Evolutionary conservation across 2,329 filamentous ascomycete genomes (phyloP).

Genomic region (Atkinsonella texensis): DNA sequence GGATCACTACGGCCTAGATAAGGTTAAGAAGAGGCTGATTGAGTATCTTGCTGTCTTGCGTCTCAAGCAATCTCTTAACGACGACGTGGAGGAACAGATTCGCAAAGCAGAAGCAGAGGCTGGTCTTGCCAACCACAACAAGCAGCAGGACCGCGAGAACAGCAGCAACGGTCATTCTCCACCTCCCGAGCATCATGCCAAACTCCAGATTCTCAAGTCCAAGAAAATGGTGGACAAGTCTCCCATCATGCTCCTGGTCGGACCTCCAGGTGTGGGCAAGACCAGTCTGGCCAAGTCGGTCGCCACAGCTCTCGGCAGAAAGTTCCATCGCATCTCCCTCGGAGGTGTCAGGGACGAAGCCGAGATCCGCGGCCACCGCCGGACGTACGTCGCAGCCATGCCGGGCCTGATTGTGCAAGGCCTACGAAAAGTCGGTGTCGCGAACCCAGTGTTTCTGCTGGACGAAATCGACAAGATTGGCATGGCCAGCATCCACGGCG

Average conservation of each 20-base stretch:
- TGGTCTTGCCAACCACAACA: slow-evolving; percentile 32
- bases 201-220: slow-evolving; percentile 63
- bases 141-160: background rate
- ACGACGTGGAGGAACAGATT: slow-evolving; percentile 70
- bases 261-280: slow-evolving; percentile 90
- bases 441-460: slow-evolving; percentile 88
- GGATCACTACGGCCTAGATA: slow-evolving; percentile 92
- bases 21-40: slow-evolving; percentile 90
- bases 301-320: slow-evolving; percentile 79
- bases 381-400: slow-evolving; percentile 99
- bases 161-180: background rate
- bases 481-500: slow-evolving; percentile 81
- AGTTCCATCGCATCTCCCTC: slow-evolving; percentile 94
- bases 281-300: slow-evolving; percentile 91
- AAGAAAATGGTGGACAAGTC: slow-evolving; percentile 90
- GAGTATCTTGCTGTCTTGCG: slow-evolving; percentile 96
- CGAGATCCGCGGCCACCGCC: slow-evolving; percentile 86
- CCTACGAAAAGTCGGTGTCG: slow-evolving; percentile 86
- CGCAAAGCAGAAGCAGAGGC: slow-evolving; percentile 51
- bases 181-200: slow-evolving; percentile 34
- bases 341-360: slow-evolving; percentile 94
- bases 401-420: slow-evolving; percentile 89
- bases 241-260: slow-evolving; percentile 84
- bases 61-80: slow-evolving; percentile 83
- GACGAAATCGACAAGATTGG: slow-evolving; percentile 98